Conservation (phyloP, 768 basidiomycete genomes). For the Amanita muscaria region DNA sequence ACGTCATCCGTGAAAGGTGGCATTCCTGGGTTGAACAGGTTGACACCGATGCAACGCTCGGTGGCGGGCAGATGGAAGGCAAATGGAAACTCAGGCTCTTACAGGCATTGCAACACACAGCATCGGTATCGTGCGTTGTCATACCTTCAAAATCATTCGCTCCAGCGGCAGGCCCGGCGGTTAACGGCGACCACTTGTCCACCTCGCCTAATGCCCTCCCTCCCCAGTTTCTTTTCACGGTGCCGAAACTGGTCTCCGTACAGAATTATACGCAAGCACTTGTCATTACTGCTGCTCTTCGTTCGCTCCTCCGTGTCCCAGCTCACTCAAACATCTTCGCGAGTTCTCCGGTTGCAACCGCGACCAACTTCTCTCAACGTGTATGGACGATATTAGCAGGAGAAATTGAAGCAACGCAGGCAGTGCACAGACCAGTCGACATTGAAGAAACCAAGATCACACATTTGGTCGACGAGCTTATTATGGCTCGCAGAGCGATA, state of each 20-base stretch:
- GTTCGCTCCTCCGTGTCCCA: conserved; percentile 42
- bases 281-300: conserved; percentile 53
- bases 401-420: conserved; percentile 39
- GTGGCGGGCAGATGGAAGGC: conserved; percentile 11
- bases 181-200: background rate
- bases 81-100: conserved; percentile 43
- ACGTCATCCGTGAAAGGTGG: conserved; percentile 26
- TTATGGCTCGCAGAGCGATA: conserved; percentile 37
- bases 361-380: conserved; percentile 41
- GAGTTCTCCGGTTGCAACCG: conserved; percentile 6
- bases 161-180: conserved; percentile 1
- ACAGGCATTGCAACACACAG: conserved; percentile 31
- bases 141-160: conserved; percentile 18
- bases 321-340: conserved; percentile 6
- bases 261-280: conserved; percentile 71
- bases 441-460: conserved; percentile 43
- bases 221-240: conserved; percentile 55
- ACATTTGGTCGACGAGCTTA: conserved; percentile 68
- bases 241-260: conserved; percentile 42
- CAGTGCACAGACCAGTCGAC: conserved; percentile 7
- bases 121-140: conserved; percentile 30
- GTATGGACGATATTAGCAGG: conserved; percentile 56
- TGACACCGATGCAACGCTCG: background rate
- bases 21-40: conserved; percentile 22
- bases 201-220: conserved; percentile 41